These are phyloP conservation scores for Auriculariales sp. DNA, from an alignment of 768 basidiomycete genomes.

Conservation along the genomic window DNA sequence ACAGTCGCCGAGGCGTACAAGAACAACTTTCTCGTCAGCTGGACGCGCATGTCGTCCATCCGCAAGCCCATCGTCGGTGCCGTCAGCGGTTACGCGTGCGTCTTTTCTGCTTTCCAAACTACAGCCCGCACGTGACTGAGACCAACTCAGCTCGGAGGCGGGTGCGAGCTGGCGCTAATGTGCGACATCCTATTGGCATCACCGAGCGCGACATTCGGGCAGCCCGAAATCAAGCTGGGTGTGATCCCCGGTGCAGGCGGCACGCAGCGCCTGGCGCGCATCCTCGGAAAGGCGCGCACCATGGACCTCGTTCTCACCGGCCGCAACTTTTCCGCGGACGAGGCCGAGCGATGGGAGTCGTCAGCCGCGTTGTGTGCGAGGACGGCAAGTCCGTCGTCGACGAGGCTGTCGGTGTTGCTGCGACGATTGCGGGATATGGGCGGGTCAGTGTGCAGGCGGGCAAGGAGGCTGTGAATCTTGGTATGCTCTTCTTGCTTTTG, in stretches of 20 bases:
- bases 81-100: conserved; percentile 73
- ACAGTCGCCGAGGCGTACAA: conserved; percentile 78
- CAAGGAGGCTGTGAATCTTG: conserved; percentile 90
- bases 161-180: conserved; percentile 92
- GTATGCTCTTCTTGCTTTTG: conserved; percentile 22
- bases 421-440: conserved; percentile 19
- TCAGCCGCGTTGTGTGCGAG: conserved; percentile 26
- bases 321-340: conserved; percentile 59
- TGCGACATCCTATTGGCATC: conserved; percentile 91
- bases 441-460: conserved; percentile 12
- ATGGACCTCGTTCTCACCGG: conserved; percentile 95
- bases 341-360: conserved; percentile 60
- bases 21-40: conserved; percentile 71
- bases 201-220: conserved; percentile 82
- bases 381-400: conserved; percentile 38
- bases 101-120: conserved; percentile 29
- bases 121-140: background rate
- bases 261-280: conserved; percentile 74
- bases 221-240: conserved; percentile 87
- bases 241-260: conserved; percentile 89
- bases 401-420: conserved; percentile 26
- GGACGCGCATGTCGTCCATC: conserved; percentile 57
- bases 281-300: conserved; percentile 81
- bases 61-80: conserved; percentile 94
- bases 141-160: conserved; percentile 69